phyloP scores from a whole-genome alignment of 2,329 filamentous ascomycete genomes.

The Madurella mycetomatis region DNA sequence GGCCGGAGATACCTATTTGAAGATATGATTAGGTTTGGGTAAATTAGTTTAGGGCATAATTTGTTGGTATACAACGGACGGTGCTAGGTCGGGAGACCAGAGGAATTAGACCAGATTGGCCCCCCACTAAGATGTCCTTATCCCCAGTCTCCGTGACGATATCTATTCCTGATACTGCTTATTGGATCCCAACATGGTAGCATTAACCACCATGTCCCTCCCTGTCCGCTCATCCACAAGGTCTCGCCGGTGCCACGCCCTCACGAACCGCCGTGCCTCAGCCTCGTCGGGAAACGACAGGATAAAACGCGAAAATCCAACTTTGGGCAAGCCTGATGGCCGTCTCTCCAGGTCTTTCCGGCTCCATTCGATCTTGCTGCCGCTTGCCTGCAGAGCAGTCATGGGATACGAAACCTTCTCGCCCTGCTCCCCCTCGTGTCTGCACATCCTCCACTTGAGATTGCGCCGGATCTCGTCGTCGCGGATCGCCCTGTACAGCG shows the following conservation, averaged over 20 bases:
- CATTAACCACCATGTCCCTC: conserved; percentile 26
- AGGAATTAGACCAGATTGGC: conserved; percentile 1
- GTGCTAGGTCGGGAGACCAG: background rate
- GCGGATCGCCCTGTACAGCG: conserved; percentile 36
- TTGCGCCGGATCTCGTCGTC: conserved; percentile 41
- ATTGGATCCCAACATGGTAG: conserved; percentile 28
- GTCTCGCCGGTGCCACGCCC: conserved; percentile 40
- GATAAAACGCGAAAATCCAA: conserved; percentile 45
- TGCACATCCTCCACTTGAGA: conserved; percentile 34
- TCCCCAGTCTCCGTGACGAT: background rate
- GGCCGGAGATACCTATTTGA: conserved; percentile 8
- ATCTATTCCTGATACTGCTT: background rate
- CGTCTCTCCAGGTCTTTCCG: conserved; percentile 6
- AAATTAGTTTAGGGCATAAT: background rate
- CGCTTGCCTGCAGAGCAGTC: background rate
- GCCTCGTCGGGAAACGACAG: conserved; percentile 51
- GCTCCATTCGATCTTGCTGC: background rate
- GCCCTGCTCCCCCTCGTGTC: conserved; percentile 12
- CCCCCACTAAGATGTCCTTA: background rate
- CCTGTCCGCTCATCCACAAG: conserved; percentile 26
- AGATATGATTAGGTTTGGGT: background rate
- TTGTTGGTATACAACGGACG: background rate
- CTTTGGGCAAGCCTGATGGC: conserved; percentile 28
- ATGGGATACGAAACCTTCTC: background rate
- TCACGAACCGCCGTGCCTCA: conserved; percentile 50